A percentile compares a stretch with the other conserved stretches of the same genome.
These are phyloP conservation scores for Podospora comata DNA, from an alignment of 495 filamentous ascomycete species.

Conservation along the genomic window DNA sequence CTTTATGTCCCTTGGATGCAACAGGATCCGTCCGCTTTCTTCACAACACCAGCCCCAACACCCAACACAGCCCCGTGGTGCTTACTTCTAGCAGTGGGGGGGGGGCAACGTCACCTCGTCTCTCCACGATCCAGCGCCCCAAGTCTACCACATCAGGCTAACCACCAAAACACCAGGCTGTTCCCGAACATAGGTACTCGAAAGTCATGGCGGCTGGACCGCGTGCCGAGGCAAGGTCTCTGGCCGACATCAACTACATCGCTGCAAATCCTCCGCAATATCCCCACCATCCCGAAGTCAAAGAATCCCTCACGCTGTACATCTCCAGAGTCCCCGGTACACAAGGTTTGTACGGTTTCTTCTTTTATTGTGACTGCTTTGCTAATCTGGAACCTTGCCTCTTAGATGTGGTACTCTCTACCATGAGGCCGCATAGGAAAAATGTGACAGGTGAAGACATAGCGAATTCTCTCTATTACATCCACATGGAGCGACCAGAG, in stretches of 20 bases:
- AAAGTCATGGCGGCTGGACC: constrained; percentile 22
- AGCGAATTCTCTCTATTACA: constrained; percentile 81
- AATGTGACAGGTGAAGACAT: constrained; percentile 87
- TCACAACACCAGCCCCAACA: neutral
- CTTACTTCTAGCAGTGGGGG: neutral
- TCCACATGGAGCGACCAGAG: constrained; percentile 71
- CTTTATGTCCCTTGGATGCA: neutral
- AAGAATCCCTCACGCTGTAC: constrained; percentile 74
- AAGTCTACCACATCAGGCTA: neutral
- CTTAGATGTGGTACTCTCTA: constrained; percentile 88
- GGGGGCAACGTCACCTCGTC: neutral
- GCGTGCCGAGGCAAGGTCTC: constrained; percentile 73
- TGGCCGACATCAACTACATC: constrained; percentile 73
- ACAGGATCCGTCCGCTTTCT: neutral
- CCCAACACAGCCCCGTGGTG: neutral
- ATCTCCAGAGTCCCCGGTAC: constrained; percentile 91
- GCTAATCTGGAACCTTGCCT: constrained; percentile 4
- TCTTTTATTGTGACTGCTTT: constrained; percentile 14
- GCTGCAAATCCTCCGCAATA: constrained; percentile 85
- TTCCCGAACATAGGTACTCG: neutral
- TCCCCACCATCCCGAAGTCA: constrained; percentile 64
- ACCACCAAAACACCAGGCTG: neutral
- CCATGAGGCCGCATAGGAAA: constrained; percentile 79
- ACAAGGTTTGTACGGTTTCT: constrained; percentile 57
- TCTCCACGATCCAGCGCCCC: too few species aligned